Evolutionary conservation across 2,329 filamentous ascomycete species (phyloP), one percentile per base, ranked within the genome.

Genomic region (Lithohypha guttulata): DNA sequence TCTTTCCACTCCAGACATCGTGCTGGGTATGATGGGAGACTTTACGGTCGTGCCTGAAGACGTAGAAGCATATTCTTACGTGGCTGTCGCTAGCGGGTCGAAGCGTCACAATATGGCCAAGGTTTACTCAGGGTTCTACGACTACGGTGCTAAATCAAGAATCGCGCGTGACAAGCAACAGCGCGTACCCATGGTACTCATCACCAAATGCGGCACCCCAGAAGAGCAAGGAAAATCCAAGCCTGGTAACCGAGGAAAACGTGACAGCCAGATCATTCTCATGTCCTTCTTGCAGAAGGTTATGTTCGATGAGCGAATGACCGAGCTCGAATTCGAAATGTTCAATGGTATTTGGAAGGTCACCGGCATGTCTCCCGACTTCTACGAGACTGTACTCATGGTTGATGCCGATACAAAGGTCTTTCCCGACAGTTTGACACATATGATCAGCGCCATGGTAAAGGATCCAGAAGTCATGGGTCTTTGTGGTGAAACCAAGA

Each of bases 81-180:
- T 98, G 36, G 93, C 91, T 9, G 89, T 98, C 22, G 85, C 91
- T 27, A 91, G 83, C 57, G 91, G 91, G 42, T 83, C 87, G 34
- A 98, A 98, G 69, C 79, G 91, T 53, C 93, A 98, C 75, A 98
- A 96, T 64, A 98, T 96, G 91, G 89, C 91, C 53, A 95, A 96
- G 70, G 78, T 96, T 42, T 95, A 96, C 62, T 81, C 87, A 41
- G 93, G 93, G 30, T 98, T 96, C 69, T 98, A 98, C 63, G 85
- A 96, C 61, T 98, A 96, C 54, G 91, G 93, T 38, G 65, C 73
- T 43, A 72, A 83, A 49, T 93, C 85, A 8, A 66, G 73, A 37
- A 83, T 98, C 45, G 81, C 89, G 1, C 50, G 68, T 2, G 84
- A 93, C 45, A 91, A 87, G 63, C 91, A 96, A 62, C 89, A 96